Percentiles rank a stretch among this genome's conserved stretches.
These are phyloP conservation scores for Allium sativum DNA, from an alignment of 106 monocot genomes.

Conservation along the genomic window DNA sequence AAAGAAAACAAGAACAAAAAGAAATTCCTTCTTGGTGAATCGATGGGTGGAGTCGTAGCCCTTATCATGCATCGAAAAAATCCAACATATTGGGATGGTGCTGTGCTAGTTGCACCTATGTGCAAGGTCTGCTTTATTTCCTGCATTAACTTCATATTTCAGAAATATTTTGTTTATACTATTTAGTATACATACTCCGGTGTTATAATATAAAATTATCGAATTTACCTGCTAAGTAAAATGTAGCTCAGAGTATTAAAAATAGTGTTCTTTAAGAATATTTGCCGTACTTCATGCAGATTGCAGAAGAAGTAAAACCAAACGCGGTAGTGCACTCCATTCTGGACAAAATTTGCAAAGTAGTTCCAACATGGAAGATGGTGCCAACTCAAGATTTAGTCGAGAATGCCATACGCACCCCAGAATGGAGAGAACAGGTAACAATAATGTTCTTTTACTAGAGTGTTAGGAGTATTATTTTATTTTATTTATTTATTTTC, in stretches of 20 bases:
- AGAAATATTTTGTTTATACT: too few species aligned
- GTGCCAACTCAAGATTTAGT: conserved; percentile 45
- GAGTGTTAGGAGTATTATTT: too few species aligned
- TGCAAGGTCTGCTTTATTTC: conserved; percentile 33
- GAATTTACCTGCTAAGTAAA: too few species aligned
- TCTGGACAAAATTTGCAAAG: conserved; percentile 15
- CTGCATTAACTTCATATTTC: too few species aligned
- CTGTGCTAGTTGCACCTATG: conserved; percentile 63
- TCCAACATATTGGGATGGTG: conserved; percentile 49
- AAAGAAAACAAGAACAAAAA: conserved; percentile 35
- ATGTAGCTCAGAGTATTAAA: too few species aligned
- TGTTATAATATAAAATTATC: too few species aligned
- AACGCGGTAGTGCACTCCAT: conserved; percentile 30
- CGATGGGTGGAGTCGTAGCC: conserved; percentile 65
- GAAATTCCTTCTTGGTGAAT: conserved; percentile 53
- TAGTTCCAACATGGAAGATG: conserved; percentile 54
- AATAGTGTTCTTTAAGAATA: too few species aligned
- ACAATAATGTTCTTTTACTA: too few species aligned
- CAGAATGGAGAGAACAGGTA: conserved; percentile 32
- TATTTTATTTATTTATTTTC: neutral
- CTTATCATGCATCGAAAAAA: conserved; percentile 32
- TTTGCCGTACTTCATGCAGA: conserved; percentile 7
- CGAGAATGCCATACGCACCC: conserved; percentile 30
- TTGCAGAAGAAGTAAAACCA: conserved; percentile 57
- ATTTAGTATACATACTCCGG: too few species aligned